phyloP scores from a whole-genome alignment of 1,284 basidiomycete genomes.

The Trametes versicolor region DNA sequence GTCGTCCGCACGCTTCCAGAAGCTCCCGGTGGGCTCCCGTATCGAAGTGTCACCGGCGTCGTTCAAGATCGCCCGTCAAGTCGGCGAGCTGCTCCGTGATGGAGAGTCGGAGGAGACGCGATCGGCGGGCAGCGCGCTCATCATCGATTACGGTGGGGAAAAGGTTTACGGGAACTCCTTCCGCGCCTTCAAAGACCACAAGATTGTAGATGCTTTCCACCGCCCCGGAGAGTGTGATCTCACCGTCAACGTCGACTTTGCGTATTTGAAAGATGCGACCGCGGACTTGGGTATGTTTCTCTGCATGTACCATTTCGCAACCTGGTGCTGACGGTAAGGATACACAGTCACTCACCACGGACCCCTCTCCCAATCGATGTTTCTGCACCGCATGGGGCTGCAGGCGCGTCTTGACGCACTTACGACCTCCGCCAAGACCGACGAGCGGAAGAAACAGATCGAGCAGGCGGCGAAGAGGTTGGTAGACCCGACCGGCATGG shows the following conservation, averaged over 20 bases:
- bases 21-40: conserved; percentile 71
- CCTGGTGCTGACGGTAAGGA: not conserved
- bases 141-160: conserved; percentile 92
- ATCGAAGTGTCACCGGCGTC: conserved; percentile 84
- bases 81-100: conserved; percentile 69
- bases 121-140: conserved; percentile 79
- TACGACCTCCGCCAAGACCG: conserved; percentile 53
- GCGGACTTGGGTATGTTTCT: conserved; percentile 62
- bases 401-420: conserved; percentile 61
- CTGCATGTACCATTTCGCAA: not conserved
- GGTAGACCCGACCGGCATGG: conserved; percentile 74
- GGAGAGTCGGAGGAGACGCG: conserved; percentile 28
- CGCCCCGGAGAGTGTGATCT: conserved; percentile 91
- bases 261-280: conserved; percentile 85
- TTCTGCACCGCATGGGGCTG: conserved; percentile 69
- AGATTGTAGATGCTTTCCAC: conserved; percentile 87
- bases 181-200: conserved; percentile 90
- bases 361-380: conserved; percentile 66
- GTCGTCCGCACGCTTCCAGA: conserved; percentile 76
- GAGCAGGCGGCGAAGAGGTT: conserved; percentile 60
- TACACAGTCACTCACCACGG: conserved; percentile 54
- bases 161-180: conserved; percentile 81
- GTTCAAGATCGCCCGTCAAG: conserved; percentile 70
- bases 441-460: conserved; percentile 56
- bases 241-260: conserved; percentile 97